Conservation (phyloP, 1,284 basidiomycete genomes). For the Xerocomus nothofagi region DNA sequence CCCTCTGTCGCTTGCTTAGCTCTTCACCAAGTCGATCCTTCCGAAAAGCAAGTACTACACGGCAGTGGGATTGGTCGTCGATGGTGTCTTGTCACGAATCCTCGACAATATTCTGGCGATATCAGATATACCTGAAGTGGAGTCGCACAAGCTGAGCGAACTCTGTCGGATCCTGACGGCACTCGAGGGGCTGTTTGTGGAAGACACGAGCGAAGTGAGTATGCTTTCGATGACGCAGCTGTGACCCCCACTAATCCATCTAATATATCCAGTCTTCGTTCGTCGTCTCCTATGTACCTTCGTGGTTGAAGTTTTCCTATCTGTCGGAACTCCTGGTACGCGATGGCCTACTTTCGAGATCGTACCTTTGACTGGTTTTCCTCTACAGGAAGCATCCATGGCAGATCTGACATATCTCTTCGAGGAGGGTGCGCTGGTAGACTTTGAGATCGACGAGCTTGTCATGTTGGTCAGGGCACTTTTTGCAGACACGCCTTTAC, state of each 20-base stretch:
- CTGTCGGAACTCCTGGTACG: conserved; percentile 85
- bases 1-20: conserved; percentile 8
- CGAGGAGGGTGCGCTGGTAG: conserved; percentile 87
- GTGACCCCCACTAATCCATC: conserved; percentile 6
- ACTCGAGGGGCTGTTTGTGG: conserved; percentile 80
- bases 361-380: conserved; percentile 6
- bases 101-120: conserved; percentile 77
- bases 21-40: conserved; percentile 50
- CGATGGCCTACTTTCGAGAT: conserved; percentile 15
- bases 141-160: conserved; percentile 82
- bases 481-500: conserved; percentile 87
- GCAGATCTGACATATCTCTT: conserved; percentile 93
- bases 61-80: conserved; percentile 74
- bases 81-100: conserved; percentile 69
- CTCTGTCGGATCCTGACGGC: conserved; percentile 78
- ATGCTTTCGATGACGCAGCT: background rate
- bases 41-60: conserved; percentile 65
- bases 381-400: conserved; percentile 80
- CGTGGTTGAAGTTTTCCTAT: conserved; percentile 96
- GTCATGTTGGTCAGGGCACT: conserved; percentile 80
- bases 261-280: conserved; percentile 54
- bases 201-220: conserved; percentile 57
- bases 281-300: conserved; percentile 75
- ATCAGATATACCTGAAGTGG: conserved; percentile 88
- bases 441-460: conserved; percentile 87